phyloP scores from a whole-genome alignment of 148 eudicot species.

The Fagopyrum esculentum region DNA sequence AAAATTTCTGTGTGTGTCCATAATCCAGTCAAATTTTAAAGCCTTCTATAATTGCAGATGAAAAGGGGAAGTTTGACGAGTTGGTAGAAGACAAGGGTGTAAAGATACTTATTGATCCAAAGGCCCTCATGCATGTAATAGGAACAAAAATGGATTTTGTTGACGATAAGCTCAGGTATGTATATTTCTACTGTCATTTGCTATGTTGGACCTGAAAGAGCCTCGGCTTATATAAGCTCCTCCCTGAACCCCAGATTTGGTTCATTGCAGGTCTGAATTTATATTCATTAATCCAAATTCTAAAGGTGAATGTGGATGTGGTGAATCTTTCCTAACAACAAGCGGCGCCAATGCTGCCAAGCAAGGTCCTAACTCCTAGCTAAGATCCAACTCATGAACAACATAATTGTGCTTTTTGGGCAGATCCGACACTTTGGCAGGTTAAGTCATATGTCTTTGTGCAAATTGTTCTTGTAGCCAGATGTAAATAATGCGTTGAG shows the following conservation, averaged over 20 bases:
- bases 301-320: slow-evolving; percentile 76
- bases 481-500: slow-evolving; percentile 9
- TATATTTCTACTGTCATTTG: background rate
- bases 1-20: background rate
- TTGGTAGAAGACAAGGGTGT: slow-evolving; percentile 93
- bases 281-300: slow-evolving; percentile 71
- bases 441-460: background rate
- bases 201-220: background rate
- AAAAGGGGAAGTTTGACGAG: slow-evolving; percentile 93
- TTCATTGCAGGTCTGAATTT: slow-evolving; percentile 52
- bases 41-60: slow-evolving; percentile 43
- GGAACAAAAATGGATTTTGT: slow-evolving; percentile 96
- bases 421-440: slow-evolving; percentile 10
- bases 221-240: background rate
- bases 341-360: slow-evolving; percentile 35
- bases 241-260: background rate
- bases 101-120: slow-evolving; percentile 89
- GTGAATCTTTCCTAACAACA: slow-evolving; percentile 72
- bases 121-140: slow-evolving; percentile 96
- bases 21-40: background rate
- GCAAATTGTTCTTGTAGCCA: slow-evolving; percentile 5
- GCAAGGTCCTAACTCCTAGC: slow-evolving; percentile 13
- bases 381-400: background rate
- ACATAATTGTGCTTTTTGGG: background rate
- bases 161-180: slow-evolving; percentile 88